Conservation (phyloP, 345 rosid genomes). For the Bruguiera sexangula region DNA sequence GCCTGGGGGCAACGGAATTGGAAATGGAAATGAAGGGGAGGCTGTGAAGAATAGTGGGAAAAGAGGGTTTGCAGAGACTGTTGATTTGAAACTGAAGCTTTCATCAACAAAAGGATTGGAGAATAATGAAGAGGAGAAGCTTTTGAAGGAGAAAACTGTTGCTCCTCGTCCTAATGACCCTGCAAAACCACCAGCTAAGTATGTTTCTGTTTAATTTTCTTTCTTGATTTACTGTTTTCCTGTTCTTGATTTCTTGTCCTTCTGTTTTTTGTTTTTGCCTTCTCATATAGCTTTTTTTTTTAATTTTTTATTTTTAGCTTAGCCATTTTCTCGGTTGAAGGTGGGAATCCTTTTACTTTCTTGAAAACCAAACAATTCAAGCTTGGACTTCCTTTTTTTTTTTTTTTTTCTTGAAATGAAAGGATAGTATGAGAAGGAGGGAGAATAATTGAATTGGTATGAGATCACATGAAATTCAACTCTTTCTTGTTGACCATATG, state of each 20-base stretch:
- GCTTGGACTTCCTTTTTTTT: not conserved
- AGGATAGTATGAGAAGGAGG: no score
- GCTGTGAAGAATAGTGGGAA: conserved; percentile 12
- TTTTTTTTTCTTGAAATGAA: no score
- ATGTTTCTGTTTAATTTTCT: not conserved
- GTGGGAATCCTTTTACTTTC: conserved; percentile 49
- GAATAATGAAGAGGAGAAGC: conserved; percentile 16
- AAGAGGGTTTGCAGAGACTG: conserved; percentile 29
- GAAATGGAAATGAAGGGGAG: conserved; percentile 5
- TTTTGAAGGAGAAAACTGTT: conserved; percentile 29
- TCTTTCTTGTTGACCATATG: no score
- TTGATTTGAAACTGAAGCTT: conserved; percentile 27
- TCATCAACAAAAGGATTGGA: conserved; percentile 13
- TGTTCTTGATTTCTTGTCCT: no score
- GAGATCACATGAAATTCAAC: no score
- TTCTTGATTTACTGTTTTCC: no score
- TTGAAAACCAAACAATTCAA: conserved; percentile 19
- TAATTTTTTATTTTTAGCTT: no score
- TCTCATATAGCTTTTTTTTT: no score
- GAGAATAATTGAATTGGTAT: no score
- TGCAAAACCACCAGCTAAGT: conserved; percentile 30
- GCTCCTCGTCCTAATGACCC: conserved; percentile 18
- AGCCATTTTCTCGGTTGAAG: no score
- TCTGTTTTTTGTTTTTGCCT: no score
- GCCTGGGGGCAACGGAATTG: conserved; percentile 9